phyloP scores from a whole-genome alignment of 1,284 basidiomycete genomes.

The Pseudozyma sp. region DNA sequence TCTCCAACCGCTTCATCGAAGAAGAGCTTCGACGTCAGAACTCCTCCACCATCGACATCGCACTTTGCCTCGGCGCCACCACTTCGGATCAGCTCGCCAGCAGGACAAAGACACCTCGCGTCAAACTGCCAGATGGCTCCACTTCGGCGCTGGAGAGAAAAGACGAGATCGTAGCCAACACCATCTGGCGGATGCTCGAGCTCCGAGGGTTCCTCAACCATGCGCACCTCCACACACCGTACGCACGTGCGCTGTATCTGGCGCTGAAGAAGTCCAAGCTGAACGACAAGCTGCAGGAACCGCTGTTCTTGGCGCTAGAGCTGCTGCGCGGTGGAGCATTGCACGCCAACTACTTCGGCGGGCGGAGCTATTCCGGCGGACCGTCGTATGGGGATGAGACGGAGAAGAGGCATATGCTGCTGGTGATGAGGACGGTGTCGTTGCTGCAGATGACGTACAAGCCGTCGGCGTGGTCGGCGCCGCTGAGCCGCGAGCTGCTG shows the following conservation, averaged over 20 bases:
- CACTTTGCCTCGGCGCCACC: conserved; percentile 91
- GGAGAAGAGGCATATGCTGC: conserved; percentile 80
- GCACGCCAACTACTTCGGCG: conserved; percentile 91
- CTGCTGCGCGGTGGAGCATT: conserved; percentile 89
- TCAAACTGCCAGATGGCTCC: conserved; percentile 42
- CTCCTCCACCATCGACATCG: conserved; percentile 97
- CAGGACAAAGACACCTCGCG: conserved; percentile 57
- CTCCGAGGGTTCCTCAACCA: conserved; percentile 91
- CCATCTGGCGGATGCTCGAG: conserved; percentile 97
- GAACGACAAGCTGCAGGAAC: conserved; percentile 98
- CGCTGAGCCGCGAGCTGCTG: conserved; percentile 91
- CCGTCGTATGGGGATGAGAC: conserved; percentile 81
- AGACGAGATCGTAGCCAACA: conserved; percentile 97
- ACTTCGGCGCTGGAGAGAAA: conserved; percentile 83
- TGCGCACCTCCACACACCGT: conserved; percentile 84
- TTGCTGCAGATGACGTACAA: conserved; percentile 93
- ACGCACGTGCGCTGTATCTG: conserved; percentile 86
- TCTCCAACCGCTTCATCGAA: conserved; percentile 85
- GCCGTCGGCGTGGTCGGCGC: conserved; percentile 75
- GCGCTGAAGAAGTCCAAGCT: conserved; percentile 82
- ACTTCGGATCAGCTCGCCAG: conserved; percentile 55
- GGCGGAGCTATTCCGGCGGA: conserved; percentile 88
- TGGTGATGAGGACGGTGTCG: conserved; percentile 95
- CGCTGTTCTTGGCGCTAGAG: conserved; percentile 89
- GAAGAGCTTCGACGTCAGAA: conserved; percentile 95